Percentiles rank a stretch among this genome's conserved stretches.
These are phyloP conservation scores for Eucalyptus sp. DNA, from an alignment of 345 rosid genomes.

Conservation along the genomic window DNA sequence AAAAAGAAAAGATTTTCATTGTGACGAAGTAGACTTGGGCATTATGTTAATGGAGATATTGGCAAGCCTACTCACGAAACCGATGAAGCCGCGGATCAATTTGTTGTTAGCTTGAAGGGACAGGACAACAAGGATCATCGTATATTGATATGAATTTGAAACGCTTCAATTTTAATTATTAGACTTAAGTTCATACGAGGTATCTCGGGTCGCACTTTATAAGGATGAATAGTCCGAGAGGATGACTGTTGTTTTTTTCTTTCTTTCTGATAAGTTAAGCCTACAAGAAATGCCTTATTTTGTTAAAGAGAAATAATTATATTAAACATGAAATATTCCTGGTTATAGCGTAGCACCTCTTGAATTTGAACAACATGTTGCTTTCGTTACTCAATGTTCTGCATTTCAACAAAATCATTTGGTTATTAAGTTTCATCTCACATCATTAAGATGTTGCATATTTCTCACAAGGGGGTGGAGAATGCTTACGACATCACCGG, in stretches of 20 bases:
- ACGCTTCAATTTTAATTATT: background rate
- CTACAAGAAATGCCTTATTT: background rate
- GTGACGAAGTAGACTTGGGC: background rate
- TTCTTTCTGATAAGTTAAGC: background rate
- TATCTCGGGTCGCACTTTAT: background rate
- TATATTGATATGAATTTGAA: background rate
- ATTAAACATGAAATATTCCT: background rate
- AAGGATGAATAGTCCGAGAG: background rate
- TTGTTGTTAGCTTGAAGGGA: background rate
- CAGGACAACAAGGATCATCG: background rate
- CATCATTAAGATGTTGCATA: background rate
- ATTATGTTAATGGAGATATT: background rate
- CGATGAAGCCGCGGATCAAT: background rate
- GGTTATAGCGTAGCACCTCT: no score
- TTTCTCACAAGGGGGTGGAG: background rate
- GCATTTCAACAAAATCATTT: background rate
- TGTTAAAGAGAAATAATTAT: background rate
- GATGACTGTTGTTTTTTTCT: background rate
- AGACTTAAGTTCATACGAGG: background rate
- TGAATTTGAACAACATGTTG: background rate
- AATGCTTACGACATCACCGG: background rate
- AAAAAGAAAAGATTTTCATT: no score
- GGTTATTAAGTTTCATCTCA: background rate
- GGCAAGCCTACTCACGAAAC: background rate
- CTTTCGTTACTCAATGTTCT: background rate